These are phyloP conservation scores for Cyclocybe cylindracea DNA, from an alignment of 768 basidiomycete species.

Conservation along the genomic window DNA sequence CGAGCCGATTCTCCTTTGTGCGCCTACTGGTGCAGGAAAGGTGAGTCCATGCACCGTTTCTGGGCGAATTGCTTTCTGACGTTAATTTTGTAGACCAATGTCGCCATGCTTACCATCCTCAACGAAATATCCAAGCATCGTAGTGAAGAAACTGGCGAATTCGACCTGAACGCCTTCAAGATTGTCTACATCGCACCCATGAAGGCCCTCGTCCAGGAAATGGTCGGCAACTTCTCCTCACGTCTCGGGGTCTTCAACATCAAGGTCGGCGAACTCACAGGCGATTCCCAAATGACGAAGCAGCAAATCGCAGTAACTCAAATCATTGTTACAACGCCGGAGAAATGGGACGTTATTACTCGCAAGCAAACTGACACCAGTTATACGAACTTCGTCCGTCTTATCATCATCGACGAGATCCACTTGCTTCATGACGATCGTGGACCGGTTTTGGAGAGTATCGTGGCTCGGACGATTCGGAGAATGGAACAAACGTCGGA, in stretches of 20 bases:
- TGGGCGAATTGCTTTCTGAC: conserved; percentile 6
- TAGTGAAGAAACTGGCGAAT: conserved; percentile 75
- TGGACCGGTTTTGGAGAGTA: conserved; percentile 92
- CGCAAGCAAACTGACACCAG: conserved; percentile 96
- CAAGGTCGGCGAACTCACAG: conserved; percentile 93
- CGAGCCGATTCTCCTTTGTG: conserved; percentile 93
- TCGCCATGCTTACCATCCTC: conserved; percentile 93
- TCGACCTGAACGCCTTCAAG: conserved; percentile 91
- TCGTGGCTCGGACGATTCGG: conserved; percentile 87
- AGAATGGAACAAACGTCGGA: conserved; percentile 94
- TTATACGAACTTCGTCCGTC: conserved; percentile 94
- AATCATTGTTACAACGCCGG: conserved; percentile 97
- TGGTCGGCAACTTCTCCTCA: conserved; percentile 91
- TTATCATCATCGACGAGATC: conserved; percentile 98
- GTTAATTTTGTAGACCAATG: conserved; percentile 75
- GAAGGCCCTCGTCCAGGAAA: conserved; percentile 99
- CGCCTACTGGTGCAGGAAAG: conserved; percentile 98
- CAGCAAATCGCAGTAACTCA: conserved; percentile 96
- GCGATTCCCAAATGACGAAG: conserved; percentile 98
- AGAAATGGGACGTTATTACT: conserved; percentile 99
- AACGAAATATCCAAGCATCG: conserved; percentile 88
- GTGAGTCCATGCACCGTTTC: conserved; percentile 44
- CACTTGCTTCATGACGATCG: conserved; percentile 97
- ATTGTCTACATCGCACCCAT: conserved; percentile 98
- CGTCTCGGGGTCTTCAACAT: conserved; percentile 73